Evolutionary conservation across 108 stramenopile species (phyloP).

Genomic region (Cylindrotheca closterium): DNA sequence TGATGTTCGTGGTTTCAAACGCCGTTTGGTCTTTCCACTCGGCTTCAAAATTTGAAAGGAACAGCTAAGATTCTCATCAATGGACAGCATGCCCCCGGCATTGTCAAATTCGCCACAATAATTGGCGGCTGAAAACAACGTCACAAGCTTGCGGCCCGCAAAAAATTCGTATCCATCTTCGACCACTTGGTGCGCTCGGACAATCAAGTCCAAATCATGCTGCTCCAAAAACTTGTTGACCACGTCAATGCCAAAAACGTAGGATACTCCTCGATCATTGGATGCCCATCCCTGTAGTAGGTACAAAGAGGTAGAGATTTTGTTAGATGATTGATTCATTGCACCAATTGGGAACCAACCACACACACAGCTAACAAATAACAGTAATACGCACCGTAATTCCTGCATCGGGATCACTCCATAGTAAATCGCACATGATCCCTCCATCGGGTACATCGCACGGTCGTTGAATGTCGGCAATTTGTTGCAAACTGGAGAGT

Average conservation of each 20-base stretch:
- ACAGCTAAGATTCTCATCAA: constrained; percentile 99
- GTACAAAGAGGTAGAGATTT: no score
- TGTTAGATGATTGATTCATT: no score
- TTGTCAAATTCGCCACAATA: constrained; percentile 99
- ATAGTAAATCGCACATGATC: constrained; percentile 97
- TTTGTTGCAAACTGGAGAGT: constrained; percentile 93
- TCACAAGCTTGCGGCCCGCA: constrained; percentile 96
- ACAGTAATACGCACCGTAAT: constrained; percentile 70
- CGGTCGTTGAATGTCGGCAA: constrained; percentile 91
- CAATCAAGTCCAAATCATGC: constrained; percentile 99
- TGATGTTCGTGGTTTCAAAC: constrained; percentile 1
- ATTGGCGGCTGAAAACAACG: constrained; percentile 97
- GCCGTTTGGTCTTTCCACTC: constrained; percentile 78
- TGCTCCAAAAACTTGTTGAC: constrained; percentile 93
- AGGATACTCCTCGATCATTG: constrained; percentile 98
- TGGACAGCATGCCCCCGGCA: constrained; percentile 99
- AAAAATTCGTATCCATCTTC: constrained; percentile 99
- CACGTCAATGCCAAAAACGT: constrained; percentile 99
- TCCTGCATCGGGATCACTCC: constrained; percentile 99
- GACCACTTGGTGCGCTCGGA: constrained; percentile 99
- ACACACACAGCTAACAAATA: no score
- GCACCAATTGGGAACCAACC: no score
- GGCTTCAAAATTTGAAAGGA: constrained; percentile 99
- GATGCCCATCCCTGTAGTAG: constrained; percentile 91
- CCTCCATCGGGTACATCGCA: constrained; percentile 99